phyloP scores from a whole-genome alignment of 495 filamentous ascomycete species.

The Penicillium chermesinum region DNA sequence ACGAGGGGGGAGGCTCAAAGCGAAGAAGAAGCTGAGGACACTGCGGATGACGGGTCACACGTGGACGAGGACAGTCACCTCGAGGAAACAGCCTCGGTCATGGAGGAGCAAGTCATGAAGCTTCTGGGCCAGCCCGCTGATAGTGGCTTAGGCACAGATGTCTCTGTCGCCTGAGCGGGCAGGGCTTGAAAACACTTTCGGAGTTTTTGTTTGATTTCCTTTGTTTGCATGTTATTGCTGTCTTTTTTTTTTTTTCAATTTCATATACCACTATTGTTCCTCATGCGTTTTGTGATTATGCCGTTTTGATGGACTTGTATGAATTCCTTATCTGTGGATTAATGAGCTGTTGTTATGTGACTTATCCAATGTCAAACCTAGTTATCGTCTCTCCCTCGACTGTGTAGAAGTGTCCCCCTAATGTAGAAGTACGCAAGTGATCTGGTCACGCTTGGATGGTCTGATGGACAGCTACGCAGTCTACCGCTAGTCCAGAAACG shows the following conservation, averaged over 20 bases:
- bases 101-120: constrained; percentile 24
- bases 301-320: constrained; percentile 17
- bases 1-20: constrained; percentile 4
- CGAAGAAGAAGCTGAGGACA: constrained; percentile 1
- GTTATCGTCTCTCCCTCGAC: not conserved
- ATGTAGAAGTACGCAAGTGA: no score
- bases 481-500: not conserved
- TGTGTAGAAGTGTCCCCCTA: not conserved
- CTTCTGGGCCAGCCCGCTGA: constrained; percentile 37
- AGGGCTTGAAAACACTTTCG: constrained; percentile 6
- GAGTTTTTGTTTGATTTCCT: constrained; percentile 12
- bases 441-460: no score
- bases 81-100: constrained; percentile 19
- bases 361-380: not conserved
- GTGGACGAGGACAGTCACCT: constrained; percentile 11
- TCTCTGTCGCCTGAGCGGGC: constrained; percentile 23
- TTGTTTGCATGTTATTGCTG: constrained; percentile 5
- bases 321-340: constrained; percentile 19
- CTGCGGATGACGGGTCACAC: constrained; percentile 6
- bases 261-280: constrained; percentile 28
- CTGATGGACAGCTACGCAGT: no score
- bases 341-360: constrained; percentile 4
- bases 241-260: constrained; percentile 11
- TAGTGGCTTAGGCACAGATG: constrained; percentile 42
- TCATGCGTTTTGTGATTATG: constrained; percentile 1